Evolutionary conservation across 2,329 filamentous ascomycete species (phyloP), one percentile per base, ranked within the genome.

Genomic region (Talaromyces sp.): DNA sequence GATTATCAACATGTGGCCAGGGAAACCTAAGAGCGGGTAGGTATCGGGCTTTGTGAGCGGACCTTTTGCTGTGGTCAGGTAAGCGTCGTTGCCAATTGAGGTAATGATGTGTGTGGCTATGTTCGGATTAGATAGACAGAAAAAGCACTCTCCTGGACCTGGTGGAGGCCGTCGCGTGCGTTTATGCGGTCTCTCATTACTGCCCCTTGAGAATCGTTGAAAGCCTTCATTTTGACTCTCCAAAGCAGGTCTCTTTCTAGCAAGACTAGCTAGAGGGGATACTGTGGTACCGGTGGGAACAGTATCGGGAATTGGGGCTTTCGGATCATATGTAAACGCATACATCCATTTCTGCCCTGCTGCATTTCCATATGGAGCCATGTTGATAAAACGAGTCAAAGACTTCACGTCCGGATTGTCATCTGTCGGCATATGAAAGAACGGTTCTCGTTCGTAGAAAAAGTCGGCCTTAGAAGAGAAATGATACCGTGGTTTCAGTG

Each of bases 391-490:
- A 19, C 95, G 88, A 1, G 95, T 98, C 10, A 96, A 78, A 1
- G 83, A 80, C 68, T 85, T 84, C 25, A 82, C 78, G 64, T 88
- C 83, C 7, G 85, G 83, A 10, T 80, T 78, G 45, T 84, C 83
- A 39, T 82, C 78, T 39, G 79, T 81, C 3, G 85, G 82, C 25
- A 79, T 69, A 74, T 96, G 89, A 73, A 95, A 89, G 80, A 97
- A 99, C 0, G 94, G 92, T 77, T 98, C 95, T 64, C 95, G 88
- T 79, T 99, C 94, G 75, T 89, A 98, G 78, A 91, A 94, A 71
- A 88, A 88, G 7, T 83, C 79, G 0, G 87, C 84, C 0, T 91
- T 91, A 3, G 86, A 83, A 1, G 91, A 88, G 72, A 98, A 89
- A 76, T 98, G 93, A 73, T 99, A 99, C 33, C 91, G 88, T n/a